These are phyloP conservation scores for Ashbya aceris DNA, from an alignment of 1,139 yeast genomes.

Conservation along the genomic window DNA sequence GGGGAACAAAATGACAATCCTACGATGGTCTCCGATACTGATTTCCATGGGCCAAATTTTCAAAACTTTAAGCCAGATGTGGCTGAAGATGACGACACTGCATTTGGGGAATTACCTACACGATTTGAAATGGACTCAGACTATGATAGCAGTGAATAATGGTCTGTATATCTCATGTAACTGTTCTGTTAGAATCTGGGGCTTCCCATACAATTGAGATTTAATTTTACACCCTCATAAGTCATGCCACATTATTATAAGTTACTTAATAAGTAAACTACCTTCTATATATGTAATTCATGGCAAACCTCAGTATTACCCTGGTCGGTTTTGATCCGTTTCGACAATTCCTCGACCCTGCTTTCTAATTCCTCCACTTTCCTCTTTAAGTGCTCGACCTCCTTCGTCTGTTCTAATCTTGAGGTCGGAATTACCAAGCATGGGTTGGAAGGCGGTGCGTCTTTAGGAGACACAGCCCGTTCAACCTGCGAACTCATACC, in stretches of 20 bases:
- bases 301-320: background rate
- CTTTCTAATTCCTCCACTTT: constrained; percentile 17
- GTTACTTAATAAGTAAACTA: no score
- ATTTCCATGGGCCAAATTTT: background rate
- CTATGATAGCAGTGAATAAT: constrained; percentile 4
- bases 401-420: constrained; percentile 1
- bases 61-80: constrained; percentile 1
- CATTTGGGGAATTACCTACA: constrained; percentile 5
- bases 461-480: background rate
- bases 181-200: constrained; percentile 1
- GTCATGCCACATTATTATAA: background rate
- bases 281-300: no score
- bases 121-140: constrained; percentile 8
- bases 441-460: background rate
- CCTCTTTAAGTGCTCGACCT: constrained; percentile 11
- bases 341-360: constrained; percentile 14
- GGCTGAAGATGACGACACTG: constrained; percentile 5
- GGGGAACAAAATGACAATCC: background rate
- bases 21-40: background rate
- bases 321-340: constrained; percentile 11
- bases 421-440: background rate
- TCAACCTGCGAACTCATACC: background rate
- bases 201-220: background rate
- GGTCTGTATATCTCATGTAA: background rate
- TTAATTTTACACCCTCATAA: background rate